Conservation (phyloP, 306 rosid genomes). For the Prunus padus region DNA sequence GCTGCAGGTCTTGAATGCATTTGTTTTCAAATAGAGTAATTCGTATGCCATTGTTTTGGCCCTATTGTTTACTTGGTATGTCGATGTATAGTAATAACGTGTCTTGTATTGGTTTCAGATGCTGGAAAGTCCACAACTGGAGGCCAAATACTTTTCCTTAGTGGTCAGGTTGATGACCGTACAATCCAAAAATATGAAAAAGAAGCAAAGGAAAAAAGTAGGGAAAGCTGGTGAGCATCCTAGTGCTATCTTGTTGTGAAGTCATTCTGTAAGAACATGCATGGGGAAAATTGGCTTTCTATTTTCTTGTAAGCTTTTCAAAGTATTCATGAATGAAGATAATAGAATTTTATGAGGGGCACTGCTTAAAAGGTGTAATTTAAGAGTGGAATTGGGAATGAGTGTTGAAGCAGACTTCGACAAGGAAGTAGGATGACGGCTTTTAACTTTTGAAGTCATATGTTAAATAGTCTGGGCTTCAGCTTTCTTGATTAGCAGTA, state of each 20-base stretch:
- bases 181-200: slow-evolving; percentile 96
- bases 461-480: not conserved
- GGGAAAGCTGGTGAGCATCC: slow-evolving; percentile 94
- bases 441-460: not conserved
- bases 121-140: slow-evolving; percentile 99
- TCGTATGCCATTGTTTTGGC: not conserved
- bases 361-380: too few relatives aligned
- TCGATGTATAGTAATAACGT: not conserved
- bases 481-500: not conserved
- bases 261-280: not conserved
- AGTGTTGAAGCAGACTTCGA: not conserved
- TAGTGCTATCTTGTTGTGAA: slow-evolving; percentile 6
- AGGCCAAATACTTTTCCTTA: slow-evolving; percentile 97
- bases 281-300: not conserved
- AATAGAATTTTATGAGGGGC: too few relatives aligned
- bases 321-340: not conserved
- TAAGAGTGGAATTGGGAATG: not conserved
- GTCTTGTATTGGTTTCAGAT: slow-evolving; percentile 46
- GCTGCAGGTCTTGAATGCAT: not conserved
- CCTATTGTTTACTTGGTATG: not conserved
- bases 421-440: not conserved
- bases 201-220: slow-evolving; percentile 98
- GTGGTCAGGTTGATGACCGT: slow-evolving; percentile 96
- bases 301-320: not conserved
- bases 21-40: not conserved